Conservation (phyloP, 805 yeast genomes). For the Metschnikowia arizonensis region DNA sequence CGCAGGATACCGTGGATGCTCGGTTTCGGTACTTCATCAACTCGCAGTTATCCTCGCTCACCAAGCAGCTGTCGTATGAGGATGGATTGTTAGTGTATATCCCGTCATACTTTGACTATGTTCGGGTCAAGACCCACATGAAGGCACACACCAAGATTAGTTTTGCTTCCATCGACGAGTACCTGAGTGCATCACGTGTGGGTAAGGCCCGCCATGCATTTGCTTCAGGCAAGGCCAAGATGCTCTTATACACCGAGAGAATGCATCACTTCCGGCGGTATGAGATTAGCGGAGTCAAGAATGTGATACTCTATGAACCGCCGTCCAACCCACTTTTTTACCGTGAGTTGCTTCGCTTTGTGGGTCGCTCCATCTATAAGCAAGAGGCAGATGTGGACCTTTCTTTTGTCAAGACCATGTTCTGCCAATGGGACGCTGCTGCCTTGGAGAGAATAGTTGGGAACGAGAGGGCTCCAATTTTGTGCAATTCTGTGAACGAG, state of each 20-base stretch:
- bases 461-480: conserved; percentile 58
- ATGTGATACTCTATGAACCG: conserved; percentile 72
- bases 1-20: conserved; percentile 46
- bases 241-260: conserved; percentile 89
- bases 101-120: conserved; percentile 82
- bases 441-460: conserved; percentile 85
- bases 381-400: conserved; percentile 46
- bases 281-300: conserved; percentile 80
- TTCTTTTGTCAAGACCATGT: conserved; percentile 53
- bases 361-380: conserved; percentile 60
- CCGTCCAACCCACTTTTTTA: conserved; percentile 86
- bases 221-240: conserved; percentile 53
- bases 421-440: conserved; percentile 74
- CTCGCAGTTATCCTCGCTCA: conserved; percentile 66
- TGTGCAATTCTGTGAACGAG: conserved; percentile 70
- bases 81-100: conserved; percentile 77
- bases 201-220: conserved; percentile 70
- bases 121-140: conserved; percentile 70
- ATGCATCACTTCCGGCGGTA: conserved; percentile 87
- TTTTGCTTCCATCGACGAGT: conserved; percentile 78
- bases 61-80: conserved; percentile 56
- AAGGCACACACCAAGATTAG: conserved; percentile 57
- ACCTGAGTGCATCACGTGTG: conserved; percentile 66
- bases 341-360: conserved; percentile 64
- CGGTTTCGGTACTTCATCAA: conserved; percentile 78